Evolutionary conservation across 495 filamentous ascomycete species (phyloP).

Genomic region (Penicillium fimorum): DNA sequence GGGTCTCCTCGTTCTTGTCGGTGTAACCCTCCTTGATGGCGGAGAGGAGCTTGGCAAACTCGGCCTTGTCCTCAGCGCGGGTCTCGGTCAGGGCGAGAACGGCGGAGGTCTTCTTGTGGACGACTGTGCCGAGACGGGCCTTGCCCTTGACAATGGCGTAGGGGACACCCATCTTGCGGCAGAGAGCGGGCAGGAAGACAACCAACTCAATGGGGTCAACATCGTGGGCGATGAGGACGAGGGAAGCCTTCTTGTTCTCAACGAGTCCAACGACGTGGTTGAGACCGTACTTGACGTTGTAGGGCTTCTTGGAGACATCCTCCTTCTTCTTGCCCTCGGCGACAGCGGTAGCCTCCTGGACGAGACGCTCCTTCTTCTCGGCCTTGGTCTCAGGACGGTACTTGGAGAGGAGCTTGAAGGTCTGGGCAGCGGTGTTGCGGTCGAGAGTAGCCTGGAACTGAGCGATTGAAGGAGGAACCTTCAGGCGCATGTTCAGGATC

Average conservation of each 20-base stretch:
- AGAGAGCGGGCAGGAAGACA: constrained; percentile 97
- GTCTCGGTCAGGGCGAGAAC: constrained; percentile 95
- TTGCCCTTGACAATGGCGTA: constrained; percentile 99
- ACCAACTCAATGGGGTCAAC: constrained; percentile 99
- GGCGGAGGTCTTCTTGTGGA: constrained; percentile 99
- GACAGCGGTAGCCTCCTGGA: constrained; percentile 95
- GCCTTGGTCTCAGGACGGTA: constrained; percentile 98
- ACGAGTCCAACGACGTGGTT: constrained; percentile 99
- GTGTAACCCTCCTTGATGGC: constrained; percentile 98
- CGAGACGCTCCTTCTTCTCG: constrained; percentile 99
- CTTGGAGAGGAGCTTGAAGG: constrained; percentile 98
- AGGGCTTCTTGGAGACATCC: constrained; percentile 99
- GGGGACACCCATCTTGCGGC: constrained; percentile 99
- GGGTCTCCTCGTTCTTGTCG: constrained; percentile 90
- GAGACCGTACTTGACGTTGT: constrained; percentile 97
- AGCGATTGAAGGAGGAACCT: constrained; percentile 95
- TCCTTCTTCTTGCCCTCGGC: constrained; percentile 99
- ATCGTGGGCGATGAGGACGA: constrained; percentile 98
- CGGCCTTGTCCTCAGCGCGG: constrained; percentile 94
- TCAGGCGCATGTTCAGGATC: constrained; percentile 97
- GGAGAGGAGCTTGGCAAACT: constrained; percentile 93
- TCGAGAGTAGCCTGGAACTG: constrained; percentile 98
- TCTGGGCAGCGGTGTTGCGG: constrained; percentile 96
- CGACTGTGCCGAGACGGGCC: constrained; percentile 95
- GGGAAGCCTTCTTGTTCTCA: constrained; percentile 99